Conservation (phyloP, 176 grass and related monocot species). For the Carex pumila region DNA sequence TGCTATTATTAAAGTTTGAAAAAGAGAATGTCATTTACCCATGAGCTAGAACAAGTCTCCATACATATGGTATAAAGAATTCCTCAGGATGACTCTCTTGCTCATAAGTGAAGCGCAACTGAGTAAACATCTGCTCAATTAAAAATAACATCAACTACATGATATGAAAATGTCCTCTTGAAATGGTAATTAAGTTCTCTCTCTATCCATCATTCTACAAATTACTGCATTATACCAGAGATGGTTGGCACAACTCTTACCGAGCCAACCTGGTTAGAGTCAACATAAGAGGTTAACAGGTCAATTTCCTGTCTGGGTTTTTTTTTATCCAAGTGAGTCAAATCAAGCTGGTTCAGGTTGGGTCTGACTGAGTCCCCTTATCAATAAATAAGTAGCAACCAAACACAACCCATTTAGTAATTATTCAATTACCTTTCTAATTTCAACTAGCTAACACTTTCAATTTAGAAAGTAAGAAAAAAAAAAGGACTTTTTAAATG, state of each 20-base stretch:
- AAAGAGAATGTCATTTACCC: conserved; percentile 45
- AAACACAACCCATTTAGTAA: background rate
- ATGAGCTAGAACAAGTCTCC: conserved; percentile 72
- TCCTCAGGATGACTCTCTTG: conserved; percentile 99
- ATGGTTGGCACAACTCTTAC: background rate
- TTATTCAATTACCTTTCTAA: background rate
- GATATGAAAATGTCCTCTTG: background rate
- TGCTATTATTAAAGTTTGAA: background rate
- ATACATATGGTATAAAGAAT: conserved; percentile 99
- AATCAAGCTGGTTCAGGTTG: background rate
- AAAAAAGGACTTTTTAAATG: background rate
- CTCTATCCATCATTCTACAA: background rate
- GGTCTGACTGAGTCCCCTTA: background rate
- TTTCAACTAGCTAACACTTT: background rate
- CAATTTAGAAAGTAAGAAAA: background rate
- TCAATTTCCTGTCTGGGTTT: background rate
- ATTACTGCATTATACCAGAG: background rate
- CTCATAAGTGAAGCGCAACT: conserved; percentile 95
- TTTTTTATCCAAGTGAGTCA: background rate
- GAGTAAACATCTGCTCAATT: conserved; percentile 93
- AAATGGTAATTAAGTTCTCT: background rate
- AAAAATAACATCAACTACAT: background rate
- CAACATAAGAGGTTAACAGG: background rate
- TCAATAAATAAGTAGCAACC: background rate
- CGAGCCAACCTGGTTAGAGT: background rate